Percentiles rank a stretch among this genome's conserved stretches.
These are phyloP conservation scores for Escallonia herrerae DNA, from an alignment of 129 eudicot genomes.

Conservation along the genomic window DNA sequence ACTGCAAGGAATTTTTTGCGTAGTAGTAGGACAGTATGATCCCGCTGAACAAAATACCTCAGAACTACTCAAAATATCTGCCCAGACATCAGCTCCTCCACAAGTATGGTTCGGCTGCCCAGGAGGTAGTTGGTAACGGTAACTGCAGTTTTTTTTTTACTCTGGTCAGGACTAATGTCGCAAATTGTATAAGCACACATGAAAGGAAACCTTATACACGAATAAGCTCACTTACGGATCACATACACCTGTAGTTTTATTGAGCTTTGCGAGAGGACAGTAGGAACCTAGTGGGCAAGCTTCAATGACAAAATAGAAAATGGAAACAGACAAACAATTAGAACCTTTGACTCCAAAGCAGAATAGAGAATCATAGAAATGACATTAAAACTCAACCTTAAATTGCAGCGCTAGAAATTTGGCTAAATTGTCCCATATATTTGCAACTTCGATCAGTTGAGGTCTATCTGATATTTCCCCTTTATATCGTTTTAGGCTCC, in stretches of 20 bases:
- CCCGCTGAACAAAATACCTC: slow-evolving; percentile 90
- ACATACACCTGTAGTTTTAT: slow-evolving; percentile 60
- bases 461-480: no score
- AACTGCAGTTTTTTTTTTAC: slow-evolving; percentile 36
- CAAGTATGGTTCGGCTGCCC: slow-evolving; percentile 65
- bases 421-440: no score
- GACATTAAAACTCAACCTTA: no score
- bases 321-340: slow-evolving; percentile 14
- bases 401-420: no score
- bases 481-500: no score
- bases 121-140: slow-evolving; percentile 72
- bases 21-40: slow-evolving; percentile 68
- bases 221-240: slow-evolving; percentile 73
- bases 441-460: no score
- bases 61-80: slow-evolving; percentile 50
- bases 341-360: slow-evolving; percentile 14
- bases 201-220: not conserved
- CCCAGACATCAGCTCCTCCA: slow-evolving; percentile 92
- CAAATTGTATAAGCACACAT: not conserved
- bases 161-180: not conserved
- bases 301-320: slow-evolving; percentile 21
- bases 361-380: not conserved
- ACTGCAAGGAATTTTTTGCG: slow-evolving; percentile 50
- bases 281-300: slow-evolving; percentile 89
- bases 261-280: slow-evolving; percentile 74